Evolutionary conservation across 2,329 filamentous ascomycete genomes (phyloP), one percentile per base, ranked within the genome.

Genomic region (Drechslerella dactyloides): DNA sequence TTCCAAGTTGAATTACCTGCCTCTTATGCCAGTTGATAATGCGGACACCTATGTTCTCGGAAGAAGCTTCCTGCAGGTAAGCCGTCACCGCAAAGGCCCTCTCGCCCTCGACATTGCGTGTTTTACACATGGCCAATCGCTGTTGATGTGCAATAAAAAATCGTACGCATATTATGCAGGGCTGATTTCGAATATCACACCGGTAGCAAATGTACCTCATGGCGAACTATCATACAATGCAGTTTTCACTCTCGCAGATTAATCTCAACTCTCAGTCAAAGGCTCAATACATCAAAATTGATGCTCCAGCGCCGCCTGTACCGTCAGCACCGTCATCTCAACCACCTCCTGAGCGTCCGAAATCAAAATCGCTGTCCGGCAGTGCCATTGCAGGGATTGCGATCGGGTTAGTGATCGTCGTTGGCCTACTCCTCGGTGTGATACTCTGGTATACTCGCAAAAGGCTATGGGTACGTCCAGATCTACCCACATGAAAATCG

Each of bases 341-440:
- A 13, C 2, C 30, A n/a, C 8, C 44, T 1, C 23, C 58, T 27
- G 19, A 37, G 19, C 56, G 54, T 1, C 23, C 53, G 0, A 55
- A 53, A 24, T 53, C 68, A 0, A 56, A 52, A 37, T 65, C 46
- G 51, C 24, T 72, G 11, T 52, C 68, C 8, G 68, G 44, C 10
- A 60, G 68, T 19, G 55, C 68, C 19, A 72, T 72, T n/a, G 68
- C 68, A 3, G 68, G 68, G 2, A 72, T 72, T 10, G 68, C 56
- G 3, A 65, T 72, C 17, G 68, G 55, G 19, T 60, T 59, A 2
- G 40, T 72, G 5, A 30, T 50, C 13, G 30, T 30, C 0, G 35
- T 65, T 11, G 68, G 60, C 5, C 35, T 65, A 10, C 44, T 60
- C 48, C 10, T 72, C 19, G 68, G 55, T 19, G 42, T 52, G 10